phyloP scores from a whole-genome alignment of 2,329 filamentous ascomycete genomes.

The Ophiosphaerella herpotricha region DNA sequence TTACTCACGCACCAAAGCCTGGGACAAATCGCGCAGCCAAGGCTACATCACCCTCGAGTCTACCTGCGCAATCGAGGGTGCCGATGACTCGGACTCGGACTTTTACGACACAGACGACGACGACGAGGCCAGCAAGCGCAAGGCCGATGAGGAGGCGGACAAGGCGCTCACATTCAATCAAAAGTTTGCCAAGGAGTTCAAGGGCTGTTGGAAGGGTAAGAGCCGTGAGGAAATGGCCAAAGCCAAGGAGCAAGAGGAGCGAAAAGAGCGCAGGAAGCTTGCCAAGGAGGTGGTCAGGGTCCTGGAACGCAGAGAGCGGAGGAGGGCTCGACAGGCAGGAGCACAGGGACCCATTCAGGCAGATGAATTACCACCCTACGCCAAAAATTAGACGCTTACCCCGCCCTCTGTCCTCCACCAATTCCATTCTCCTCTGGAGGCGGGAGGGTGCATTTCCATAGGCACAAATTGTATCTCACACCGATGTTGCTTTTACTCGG shows the following conservation, averaged over 20 bases:
- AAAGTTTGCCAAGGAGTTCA: conserved; percentile 38
- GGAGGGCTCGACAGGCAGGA: conserved; percentile 24
- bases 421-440: too few relatives aligned
- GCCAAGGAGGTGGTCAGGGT: conserved; percentile 38
- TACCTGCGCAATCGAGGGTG: conserved; percentile 17
- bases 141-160: conserved; percentile 36
- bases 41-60: conserved; percentile 27
- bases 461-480: conserved; percentile 4
- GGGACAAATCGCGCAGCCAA: conserved; percentile 36
- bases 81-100: conserved; percentile 24
- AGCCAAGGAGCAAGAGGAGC: conserved; percentile 37
- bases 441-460: conserved; percentile 1
- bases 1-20: conserved; percentile 38
- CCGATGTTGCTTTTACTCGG: too few relatives aligned
- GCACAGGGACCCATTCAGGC: conserved; percentile 15
- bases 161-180: conserved; percentile 32
- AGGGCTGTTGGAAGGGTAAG: conserved; percentile 35
- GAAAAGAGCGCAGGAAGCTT: conserved; percentile 38
- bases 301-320: conserved; percentile 32
- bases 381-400: conserved; percentile 18
- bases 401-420: not conserved
- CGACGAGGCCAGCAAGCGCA: conserved; percentile 31
- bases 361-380: conserved; percentile 29
- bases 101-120: conserved; percentile 40
- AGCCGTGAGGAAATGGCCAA: conserved; percentile 28